These are phyloP conservation scores for Puccinia brachypodii DNA, from an alignment of 1,284 basidiomycete genomes.

Conservation along the genomic window DNA sequence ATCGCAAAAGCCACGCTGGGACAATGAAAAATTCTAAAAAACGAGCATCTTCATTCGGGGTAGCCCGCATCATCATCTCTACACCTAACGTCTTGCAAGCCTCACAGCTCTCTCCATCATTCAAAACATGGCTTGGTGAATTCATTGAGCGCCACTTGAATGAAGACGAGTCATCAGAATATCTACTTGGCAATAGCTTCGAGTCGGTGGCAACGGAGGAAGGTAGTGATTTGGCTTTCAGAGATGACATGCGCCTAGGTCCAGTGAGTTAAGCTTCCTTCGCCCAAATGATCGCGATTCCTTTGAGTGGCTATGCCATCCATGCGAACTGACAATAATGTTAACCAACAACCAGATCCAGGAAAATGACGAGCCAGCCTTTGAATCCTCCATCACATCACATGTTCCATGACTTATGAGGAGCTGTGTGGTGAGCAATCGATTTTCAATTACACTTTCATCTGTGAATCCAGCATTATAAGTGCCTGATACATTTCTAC, in stretches of 20 bases:
- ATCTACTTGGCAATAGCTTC: not conserved
- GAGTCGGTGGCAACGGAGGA: not conserved
- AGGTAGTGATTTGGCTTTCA: not conserved
- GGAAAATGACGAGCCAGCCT: too few species aligned
- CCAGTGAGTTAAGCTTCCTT: not conserved
- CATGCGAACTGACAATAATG: too few species aligned
- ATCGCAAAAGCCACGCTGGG: not conserved
- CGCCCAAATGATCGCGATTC: not conserved
- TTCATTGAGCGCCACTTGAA: not conserved
- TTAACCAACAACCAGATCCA: too few species aligned
- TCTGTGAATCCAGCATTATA: not conserved
- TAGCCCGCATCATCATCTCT: not conserved
- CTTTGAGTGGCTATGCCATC: too few species aligned
- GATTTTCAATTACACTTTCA: not conserved
- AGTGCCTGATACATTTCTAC: not conserved
- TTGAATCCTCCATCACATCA: conserved; percentile 49
- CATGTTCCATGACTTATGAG: conserved; percentile 50
- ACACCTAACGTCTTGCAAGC: not conserved
- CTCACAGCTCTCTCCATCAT: not conserved
- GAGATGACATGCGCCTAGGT: not conserved
- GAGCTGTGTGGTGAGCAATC: not conserved
- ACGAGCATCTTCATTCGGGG: not conserved
- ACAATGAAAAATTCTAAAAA: not conserved
- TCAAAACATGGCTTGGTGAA: not conserved
- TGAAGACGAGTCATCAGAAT: not conserved